phyloP scores from a whole-genome alignment of 345 rosid species.

The Pugionium dolabratum region DNA sequence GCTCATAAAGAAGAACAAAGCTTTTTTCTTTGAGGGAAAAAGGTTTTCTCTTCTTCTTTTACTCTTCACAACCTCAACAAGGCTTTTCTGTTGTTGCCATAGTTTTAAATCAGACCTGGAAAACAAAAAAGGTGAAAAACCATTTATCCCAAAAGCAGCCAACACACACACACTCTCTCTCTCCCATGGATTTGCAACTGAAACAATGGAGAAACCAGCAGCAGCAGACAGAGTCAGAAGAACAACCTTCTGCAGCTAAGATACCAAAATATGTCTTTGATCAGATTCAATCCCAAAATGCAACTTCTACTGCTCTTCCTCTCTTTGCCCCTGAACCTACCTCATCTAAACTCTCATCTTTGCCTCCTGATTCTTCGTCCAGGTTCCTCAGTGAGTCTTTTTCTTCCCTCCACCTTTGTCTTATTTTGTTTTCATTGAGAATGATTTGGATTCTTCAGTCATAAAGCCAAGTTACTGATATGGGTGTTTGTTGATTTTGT shows the following conservation, averaged over 20 bases:
- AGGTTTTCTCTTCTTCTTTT: constrained; percentile 36
- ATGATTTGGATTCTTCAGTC: neutral
- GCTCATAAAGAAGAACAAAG: constrained; percentile 40
- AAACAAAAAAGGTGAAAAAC: constrained; percentile 9
- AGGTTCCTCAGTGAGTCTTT: constrained; percentile 54
- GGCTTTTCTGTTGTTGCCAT: constrained; percentile 16
- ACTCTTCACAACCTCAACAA: constrained; percentile 43
- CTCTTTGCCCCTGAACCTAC: constrained; percentile 66
- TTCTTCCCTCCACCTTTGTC: neutral
- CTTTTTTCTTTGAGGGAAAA: constrained; percentile 10
- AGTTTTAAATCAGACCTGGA: constrained; percentile 7
- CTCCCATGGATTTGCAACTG: constrained; percentile 84
- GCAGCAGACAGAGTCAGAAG: constrained; percentile 52
- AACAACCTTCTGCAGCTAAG: constrained; percentile 59
- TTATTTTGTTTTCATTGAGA: neutral
- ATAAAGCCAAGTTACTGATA: neutral
- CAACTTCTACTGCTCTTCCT: constrained; percentile 66
- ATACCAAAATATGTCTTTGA: constrained; percentile 69
- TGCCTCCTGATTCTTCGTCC: constrained; percentile 56
- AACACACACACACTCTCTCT: constrained; percentile 29
- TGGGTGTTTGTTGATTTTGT: neutral
- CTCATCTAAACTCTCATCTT: constrained; percentile 50
- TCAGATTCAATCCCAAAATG: constrained; percentile 42
- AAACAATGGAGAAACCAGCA: constrained; percentile 85
- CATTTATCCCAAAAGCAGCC: constrained; percentile 30